Conservation (phyloP, 2,329 filamentous ascomycete genomes). For the Fusarium praegraminearum region DNA sequence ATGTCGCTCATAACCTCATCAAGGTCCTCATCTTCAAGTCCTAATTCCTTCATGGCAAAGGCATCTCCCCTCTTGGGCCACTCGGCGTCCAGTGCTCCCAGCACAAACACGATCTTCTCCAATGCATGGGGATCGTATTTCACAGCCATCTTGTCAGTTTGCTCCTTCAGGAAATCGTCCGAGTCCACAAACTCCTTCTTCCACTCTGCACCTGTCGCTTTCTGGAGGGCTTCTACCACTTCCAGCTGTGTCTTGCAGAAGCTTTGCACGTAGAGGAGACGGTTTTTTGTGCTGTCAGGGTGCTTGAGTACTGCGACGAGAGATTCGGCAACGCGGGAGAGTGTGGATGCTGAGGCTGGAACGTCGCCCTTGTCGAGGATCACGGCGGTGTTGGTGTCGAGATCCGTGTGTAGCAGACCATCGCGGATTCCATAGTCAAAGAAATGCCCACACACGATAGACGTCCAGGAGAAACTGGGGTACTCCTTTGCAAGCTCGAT, state of each 20-base stretch:
- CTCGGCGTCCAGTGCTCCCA: slow-evolving; percentile 61
- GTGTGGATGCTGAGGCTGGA: slow-evolving; percentile 61
- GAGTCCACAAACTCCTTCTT: slow-evolving; percentile 51
- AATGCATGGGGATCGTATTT: slow-evolving; percentile 52
- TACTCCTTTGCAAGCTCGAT: slow-evolving; percentile 49
- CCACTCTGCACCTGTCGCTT: slow-evolving; percentile 59
- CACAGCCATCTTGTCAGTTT: slow-evolving; percentile 54
- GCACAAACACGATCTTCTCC: slow-evolving; percentile 63
- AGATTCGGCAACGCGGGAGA: slow-evolving; percentile 61
- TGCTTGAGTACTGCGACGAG: slow-evolving; percentile 63
- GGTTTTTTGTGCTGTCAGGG: slow-evolving; percentile 65
- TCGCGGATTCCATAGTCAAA: slow-evolving; percentile 63
- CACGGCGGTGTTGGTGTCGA: slow-evolving; percentile 56
- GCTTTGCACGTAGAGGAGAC: slow-evolving; percentile 60
- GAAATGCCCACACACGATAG: slow-evolving; percentile 58
- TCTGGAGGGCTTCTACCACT: slow-evolving; percentile 63
- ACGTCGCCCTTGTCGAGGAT: slow-evolving; percentile 66
- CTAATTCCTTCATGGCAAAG: slow-evolving; percentile 62
- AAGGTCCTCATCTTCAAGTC: slow-evolving; percentile 60
- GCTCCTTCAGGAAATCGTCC: slow-evolving; percentile 56
- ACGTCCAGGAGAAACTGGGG: slow-evolving; percentile 64
- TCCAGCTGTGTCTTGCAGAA: slow-evolving; percentile 62
- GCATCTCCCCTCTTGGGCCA: slow-evolving; percentile 59
- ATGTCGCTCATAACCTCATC: slow-evolving; percentile 56
- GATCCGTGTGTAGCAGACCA: slow-evolving; percentile 58